Percentiles rank a stretch among this genome's conserved stretches.
These are phyloP conservation scores for Karstenula rhodostoma DNA, from an alignment of 2,329 filamentous ascomycete genomes.

Conservation along the genomic window DNA sequence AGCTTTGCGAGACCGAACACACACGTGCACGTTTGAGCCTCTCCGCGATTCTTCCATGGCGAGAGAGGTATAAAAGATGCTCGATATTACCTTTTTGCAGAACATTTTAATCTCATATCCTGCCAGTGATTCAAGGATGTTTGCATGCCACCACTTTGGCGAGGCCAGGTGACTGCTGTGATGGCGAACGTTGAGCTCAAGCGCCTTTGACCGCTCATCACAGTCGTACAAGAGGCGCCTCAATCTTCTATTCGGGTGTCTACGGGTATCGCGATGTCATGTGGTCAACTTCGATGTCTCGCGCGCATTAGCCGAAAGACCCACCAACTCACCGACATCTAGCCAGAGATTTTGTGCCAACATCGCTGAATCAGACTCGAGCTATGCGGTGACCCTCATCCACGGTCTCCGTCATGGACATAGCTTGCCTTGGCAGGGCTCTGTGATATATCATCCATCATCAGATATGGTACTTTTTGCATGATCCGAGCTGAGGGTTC, in stretches of 20 bases:
- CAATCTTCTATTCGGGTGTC: not conserved
- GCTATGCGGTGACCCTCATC: not conserved
- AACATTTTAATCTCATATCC: not conserved
- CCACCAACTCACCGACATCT: not conserved
- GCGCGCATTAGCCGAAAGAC: not conserved
- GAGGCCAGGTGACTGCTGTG: slow-evolving; percentile 2
- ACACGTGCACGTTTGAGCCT: slow-evolving; percentile 49
- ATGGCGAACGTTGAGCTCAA: slow-evolving; percentile 12
- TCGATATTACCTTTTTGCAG: slow-evolving; percentile 30
- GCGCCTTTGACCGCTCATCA: slow-evolving; percentile 14
- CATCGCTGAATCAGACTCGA: not conserved
- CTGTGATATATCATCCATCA: not conserved
- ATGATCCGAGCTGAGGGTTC: not conserved
- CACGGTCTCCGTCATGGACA: not conserved
- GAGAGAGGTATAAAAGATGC: slow-evolving; percentile 43
- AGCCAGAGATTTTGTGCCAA: not conserved
- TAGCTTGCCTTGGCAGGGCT: not conserved
- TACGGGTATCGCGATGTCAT: slow-evolving; percentile 2
- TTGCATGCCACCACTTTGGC: not conserved
- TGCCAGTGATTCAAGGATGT: not conserved
- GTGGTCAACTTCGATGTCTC: not conserved
- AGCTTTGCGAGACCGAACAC: slow-evolving; percentile 45
- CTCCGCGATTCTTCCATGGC: slow-evolving; percentile 40
- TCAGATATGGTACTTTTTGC: not conserved
- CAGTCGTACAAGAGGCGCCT: slow-evolving; percentile 21